Percentiles rank a stretch among this genome's conserved stretches.
phyloP scores from a whole-genome alignment of 495 filamentous ascomycete species.

The Neurospora sp. region DNA sequence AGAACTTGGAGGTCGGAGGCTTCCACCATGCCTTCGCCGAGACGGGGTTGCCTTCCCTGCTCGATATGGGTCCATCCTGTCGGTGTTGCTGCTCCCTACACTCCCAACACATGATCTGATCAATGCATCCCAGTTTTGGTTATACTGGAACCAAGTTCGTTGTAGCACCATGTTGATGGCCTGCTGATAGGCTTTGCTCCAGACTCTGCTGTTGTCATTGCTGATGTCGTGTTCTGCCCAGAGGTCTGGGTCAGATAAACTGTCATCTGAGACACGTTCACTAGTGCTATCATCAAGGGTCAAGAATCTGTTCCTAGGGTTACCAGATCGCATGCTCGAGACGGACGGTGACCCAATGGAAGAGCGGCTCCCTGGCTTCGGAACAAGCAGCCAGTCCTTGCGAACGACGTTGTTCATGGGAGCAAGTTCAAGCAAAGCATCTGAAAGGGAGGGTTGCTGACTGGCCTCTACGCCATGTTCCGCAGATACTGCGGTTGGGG shows the following conservation, averaged over 20 bases:
- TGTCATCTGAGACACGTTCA: slow-evolving; percentile 15
- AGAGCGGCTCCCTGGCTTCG: background rate
- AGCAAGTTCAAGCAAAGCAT: background rate
- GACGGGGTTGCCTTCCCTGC: slow-evolving; percentile 5
- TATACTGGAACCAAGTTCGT: slow-evolving; percentile 15
- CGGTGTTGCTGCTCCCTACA: background rate
- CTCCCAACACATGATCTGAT: slow-evolving; percentile 8
- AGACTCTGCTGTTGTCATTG: background rate
- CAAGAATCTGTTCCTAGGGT: background rate
- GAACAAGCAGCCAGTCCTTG: background rate
- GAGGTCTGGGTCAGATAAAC: slow-evolving; percentile 16
- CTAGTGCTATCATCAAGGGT: slow-evolving; percentile 10
- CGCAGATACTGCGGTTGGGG: background rate
- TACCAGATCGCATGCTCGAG: slow-evolving; percentile 13
- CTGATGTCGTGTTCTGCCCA: slow-evolving; percentile 6
- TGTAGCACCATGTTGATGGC: slow-evolving; percentile 9
- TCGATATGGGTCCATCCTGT: slow-evolving; percentile 1
- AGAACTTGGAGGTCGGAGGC: slow-evolving; percentile 1
- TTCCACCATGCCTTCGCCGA: background rate
- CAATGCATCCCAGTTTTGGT: slow-evolving; percentile 14
- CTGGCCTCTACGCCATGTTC: background rate
- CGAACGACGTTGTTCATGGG: background rate
- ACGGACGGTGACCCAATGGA: slow-evolving; percentile 9
- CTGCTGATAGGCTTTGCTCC: slow-evolving; percentile 8
- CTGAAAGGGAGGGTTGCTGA: background rate